phyloP scores from a whole-genome alignment of 306 rosid genomes.

The Cucumis hystrix region DNA sequence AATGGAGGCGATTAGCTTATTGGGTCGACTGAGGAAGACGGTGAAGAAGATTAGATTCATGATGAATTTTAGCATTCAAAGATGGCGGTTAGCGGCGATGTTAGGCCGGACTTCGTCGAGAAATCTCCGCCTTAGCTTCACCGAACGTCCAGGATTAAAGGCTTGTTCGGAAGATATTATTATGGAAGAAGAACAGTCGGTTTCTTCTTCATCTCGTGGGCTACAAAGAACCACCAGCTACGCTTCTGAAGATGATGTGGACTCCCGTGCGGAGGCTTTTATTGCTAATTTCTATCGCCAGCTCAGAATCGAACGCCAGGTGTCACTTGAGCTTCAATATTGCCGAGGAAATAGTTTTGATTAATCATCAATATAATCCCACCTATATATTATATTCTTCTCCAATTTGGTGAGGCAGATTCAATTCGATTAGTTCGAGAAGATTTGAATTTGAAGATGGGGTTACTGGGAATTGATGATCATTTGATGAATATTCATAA shows the following conservation, averaged over 20 bases:
- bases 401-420: background rate
- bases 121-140: conserved; percentile 28
- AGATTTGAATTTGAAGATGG: background rate
- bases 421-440: no score
- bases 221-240: conserved; percentile 47
- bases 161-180: conserved; percentile 9
- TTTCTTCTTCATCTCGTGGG: conserved; percentile 16
- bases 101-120: conserved; percentile 20
- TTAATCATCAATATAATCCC: no score
- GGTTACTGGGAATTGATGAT: background rate
- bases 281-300: conserved; percentile 54
- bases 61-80: conserved; percentile 27
- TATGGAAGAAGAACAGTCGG: conserved; percentile 6
- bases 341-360: conserved; percentile 24
- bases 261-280: conserved; percentile 56
- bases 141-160: conserved; percentile 37
- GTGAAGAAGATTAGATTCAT: conserved; percentile 44
- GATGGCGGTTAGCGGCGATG: conserved; percentile 39
- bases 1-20: conserved; percentile 17
- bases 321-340: conserved; percentile 53
- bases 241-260: conserved; percentile 59
- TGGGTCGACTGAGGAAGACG: conserved; percentile 39
- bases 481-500: background rate
- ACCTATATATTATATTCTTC: background rate
- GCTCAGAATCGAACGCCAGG: conserved; percentile 67